Evolutionary conservation across 345 rosid genomes (phyloP), one percentile per base, ranked within the genome.

Genomic region (Citrus australasica): DNA sequence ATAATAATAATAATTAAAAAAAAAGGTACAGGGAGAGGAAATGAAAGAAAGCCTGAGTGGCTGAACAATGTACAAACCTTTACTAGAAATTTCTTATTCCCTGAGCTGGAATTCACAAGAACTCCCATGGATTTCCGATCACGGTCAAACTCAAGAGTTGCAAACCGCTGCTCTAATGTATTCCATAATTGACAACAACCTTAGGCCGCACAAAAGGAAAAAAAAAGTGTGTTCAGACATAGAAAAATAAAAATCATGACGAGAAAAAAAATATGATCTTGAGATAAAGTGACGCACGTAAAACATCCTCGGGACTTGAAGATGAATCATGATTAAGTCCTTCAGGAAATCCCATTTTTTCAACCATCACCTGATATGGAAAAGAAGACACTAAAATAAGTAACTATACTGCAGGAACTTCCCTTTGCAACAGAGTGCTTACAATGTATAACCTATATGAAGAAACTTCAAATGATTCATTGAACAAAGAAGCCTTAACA

Each of bases 121-220:
- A 94, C 97, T 78, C 99, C 99, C 99, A 96, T 96, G 64, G 99
- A 96, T 82, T 96, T 96, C 62, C 99, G 76, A 76, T 89, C 97
- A 9, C 88, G 97, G 74, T 92, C 98, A 35, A 96, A 96, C 86
- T 96, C 99, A 73, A 96, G 94, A 74, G 99, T 94, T 61, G 97
- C 99, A 88, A 92, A 87, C 74, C 98, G 89, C 64, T 81, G 90
- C 76, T 92, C 97, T 81, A 85, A 78, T 84, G 86, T 80, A 79
- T 78, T 90, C 99, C 98, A 96, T 46, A 79, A 61, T 66, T 80
- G 85, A 73, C 85, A 94, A 85, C 92, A 94, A 76, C 94, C 99
- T 96, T 79, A 13, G 8, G 65, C 67, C 71, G 19, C 38, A 75
- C 16, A 28, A 4, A 7, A 2, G 10, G 4, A 38, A 61, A 33